phyloP scores from a whole-genome alignment of 768 basidiomycete genomes.

The Daedalea quercina region DNA sequence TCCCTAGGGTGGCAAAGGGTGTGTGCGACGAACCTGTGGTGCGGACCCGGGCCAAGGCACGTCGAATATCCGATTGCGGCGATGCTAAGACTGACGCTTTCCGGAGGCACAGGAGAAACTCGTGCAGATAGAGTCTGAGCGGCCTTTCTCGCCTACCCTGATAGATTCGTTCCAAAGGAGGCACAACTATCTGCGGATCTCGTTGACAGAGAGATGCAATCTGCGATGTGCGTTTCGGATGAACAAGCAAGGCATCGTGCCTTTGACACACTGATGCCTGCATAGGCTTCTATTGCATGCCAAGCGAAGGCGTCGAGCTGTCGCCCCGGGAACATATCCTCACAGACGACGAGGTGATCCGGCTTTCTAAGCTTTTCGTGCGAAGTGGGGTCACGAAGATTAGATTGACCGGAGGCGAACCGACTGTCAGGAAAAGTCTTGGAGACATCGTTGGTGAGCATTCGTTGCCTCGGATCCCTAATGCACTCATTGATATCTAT shows the following conservation, averaged over 20 bases:
- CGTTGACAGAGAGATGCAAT: slow-evolving; percentile 83
- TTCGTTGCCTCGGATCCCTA: background rate
- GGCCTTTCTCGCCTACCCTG: slow-evolving; percentile 44
- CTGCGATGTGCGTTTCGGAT: slow-evolving; percentile 54
- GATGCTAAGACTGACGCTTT: background rate
- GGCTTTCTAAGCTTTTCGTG: slow-evolving; percentile 73
- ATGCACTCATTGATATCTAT: background rate
- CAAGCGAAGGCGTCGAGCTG: slow-evolving; percentile 68
- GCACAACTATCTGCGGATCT: slow-evolving; percentile 87
- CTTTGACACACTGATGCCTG: background rate
- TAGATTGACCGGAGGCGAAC: slow-evolving; percentile 83
- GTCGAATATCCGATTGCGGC: background rate
- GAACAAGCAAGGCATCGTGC: slow-evolving; percentile 8
- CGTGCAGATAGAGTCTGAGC: slow-evolving; percentile 40
- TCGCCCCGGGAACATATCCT: slow-evolving; percentile 65
- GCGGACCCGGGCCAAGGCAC: slow-evolving; percentile 1
- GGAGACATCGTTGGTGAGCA: slow-evolving; percentile 58
- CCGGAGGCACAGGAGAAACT: slow-evolving; percentile 43
- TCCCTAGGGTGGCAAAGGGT: background rate
- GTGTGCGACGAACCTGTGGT: background rate
- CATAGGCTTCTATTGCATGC: slow-evolving; percentile 90
- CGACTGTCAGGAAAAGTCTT: slow-evolving; percentile 74
- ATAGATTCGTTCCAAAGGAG: slow-evolving; percentile 60
- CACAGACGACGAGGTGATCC: slow-evolving; percentile 68
- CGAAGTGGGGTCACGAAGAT: slow-evolving; percentile 82